Conservation (phyloP, 306 rosid species). For the Trifolium subterraneum region DNA sequence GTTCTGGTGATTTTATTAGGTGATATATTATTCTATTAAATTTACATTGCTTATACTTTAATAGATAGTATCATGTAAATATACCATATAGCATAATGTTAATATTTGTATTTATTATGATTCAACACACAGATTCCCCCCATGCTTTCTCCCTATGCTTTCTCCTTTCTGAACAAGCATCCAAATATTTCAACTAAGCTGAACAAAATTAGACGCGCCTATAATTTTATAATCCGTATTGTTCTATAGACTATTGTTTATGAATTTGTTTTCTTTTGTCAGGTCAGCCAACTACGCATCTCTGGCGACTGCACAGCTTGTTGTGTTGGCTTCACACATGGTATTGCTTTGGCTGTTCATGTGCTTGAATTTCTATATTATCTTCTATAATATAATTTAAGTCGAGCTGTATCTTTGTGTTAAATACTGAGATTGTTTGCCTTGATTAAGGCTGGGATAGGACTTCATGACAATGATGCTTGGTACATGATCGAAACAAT, state of each 20-base stretch:
- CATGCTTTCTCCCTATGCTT: slow-evolving; percentile 13
- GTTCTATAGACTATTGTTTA: too few relatives aligned
- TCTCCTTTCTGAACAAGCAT: slow-evolving; percentile 16
- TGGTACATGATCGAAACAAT: slow-evolving; percentile 97
- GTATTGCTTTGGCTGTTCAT: slow-evolving; percentile 53
- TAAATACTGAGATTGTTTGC: slow-evolving; percentile 37
- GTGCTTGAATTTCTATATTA: slow-evolving; percentile 28
- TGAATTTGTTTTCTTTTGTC: slow-evolving; percentile 36
- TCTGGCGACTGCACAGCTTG: slow-evolving; percentile 83
- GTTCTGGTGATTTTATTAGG: neutral
- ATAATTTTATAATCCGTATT: too few relatives aligned
- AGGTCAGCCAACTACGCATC: slow-evolving; percentile 93
- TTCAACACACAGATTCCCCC: neutral
- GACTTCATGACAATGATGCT: slow-evolving; percentile 90
- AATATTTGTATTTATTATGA: neutral
- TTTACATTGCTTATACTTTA: neutral
- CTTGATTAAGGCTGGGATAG: slow-evolving; percentile 84
- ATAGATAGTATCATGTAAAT: slow-evolving; percentile 1
- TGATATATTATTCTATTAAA: neutral
- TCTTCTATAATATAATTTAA: slow-evolving; percentile 20
- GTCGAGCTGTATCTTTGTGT: slow-evolving; percentile 26
- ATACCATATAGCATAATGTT: neutral
- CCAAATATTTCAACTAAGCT: neutral
- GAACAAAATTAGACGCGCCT: slow-evolving; percentile 20
- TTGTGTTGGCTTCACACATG: slow-evolving; percentile 88